A percentile compares a stretch with the other conserved stretches of the same genome.
Evolutionary conservation across 2,329 filamentous ascomycete genomes (phyloP).

Genomic region (Paracamarosporium sp.): DNA sequence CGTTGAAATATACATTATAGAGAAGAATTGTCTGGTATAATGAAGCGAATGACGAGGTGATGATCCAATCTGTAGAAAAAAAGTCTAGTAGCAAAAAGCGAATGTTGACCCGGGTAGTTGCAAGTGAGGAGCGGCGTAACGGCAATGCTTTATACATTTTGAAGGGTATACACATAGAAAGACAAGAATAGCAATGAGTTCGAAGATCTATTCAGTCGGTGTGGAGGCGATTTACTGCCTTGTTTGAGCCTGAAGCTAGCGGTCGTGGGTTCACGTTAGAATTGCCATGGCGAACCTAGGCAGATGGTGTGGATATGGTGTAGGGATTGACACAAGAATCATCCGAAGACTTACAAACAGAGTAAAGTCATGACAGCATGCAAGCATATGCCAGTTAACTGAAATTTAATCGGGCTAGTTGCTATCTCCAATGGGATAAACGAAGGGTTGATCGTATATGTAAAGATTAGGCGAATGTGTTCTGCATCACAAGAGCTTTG

Average conservation of each 20-base stretch:
- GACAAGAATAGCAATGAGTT: slow-evolving; percentile 22
- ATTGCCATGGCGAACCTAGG: slow-evolving; percentile 22
- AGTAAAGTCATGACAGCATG: slow-evolving; percentile 10
- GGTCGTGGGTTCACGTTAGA: slow-evolving; percentile 12
- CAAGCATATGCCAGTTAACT: slow-evolving; percentile 21
- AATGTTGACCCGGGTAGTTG: slow-evolving; percentile 13
- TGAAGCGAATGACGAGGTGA: slow-evolving; percentile 14
- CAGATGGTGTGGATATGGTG: slow-evolving; percentile 24
- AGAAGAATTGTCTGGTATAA: slow-evolving; percentile 6
- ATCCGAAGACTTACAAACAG: slow-evolving; percentile 18
- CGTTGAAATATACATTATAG: slow-evolving; percentile 44
- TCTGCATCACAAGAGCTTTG: slow-evolving; percentile 7
- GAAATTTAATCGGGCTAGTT: slow-evolving; percentile 19
- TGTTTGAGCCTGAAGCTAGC: slow-evolving; percentile 15
- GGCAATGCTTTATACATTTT: slow-evolving; percentile 27
- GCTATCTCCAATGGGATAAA: not conserved
- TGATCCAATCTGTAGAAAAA: slow-evolving; percentile 1
- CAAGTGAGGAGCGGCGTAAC: slow-evolving; percentile 6
- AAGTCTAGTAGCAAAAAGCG: slow-evolving; percentile 15
- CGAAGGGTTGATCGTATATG: not conserved
- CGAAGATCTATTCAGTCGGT: slow-evolving; percentile 12
- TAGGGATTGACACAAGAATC: slow-evolving; percentile 16
- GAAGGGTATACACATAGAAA: slow-evolving; percentile 4
- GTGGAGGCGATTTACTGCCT: not conserved
- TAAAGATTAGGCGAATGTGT: not conserved